These are phyloP conservation scores for Erysimum cheiri DNA, from an alignment of 441 rosid genomes.

Conservation along the genomic window DNA sequence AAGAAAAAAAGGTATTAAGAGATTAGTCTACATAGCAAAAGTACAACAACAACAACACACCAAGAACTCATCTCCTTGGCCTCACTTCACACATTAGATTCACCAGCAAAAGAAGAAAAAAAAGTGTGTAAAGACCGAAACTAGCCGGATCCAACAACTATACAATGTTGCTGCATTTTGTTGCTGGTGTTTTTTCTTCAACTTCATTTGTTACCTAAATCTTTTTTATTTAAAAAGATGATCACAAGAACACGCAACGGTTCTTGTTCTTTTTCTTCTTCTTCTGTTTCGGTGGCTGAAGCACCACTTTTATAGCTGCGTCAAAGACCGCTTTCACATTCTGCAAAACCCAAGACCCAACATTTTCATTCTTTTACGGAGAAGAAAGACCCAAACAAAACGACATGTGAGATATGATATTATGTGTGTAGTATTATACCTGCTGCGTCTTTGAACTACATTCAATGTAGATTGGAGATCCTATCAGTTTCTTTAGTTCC, in stretches of 20 bases:
- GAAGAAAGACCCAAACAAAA: slow-evolving; percentile 2
- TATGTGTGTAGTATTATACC: slow-evolving; percentile 46
- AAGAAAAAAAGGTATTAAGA: slow-evolving; percentile 1
- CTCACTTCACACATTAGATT: slow-evolving; percentile 41
- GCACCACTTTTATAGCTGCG: slow-evolving; percentile 86
- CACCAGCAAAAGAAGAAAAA: slow-evolving; percentile 22
- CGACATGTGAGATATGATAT: neutral
- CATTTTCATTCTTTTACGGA: neutral
- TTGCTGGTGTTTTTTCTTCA: slow-evolving; percentile 21
- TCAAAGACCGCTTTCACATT: slow-evolving; percentile 89
- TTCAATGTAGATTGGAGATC: slow-evolving; percentile 78
- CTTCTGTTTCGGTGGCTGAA: slow-evolving; percentile 86
- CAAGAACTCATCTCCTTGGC: slow-evolving; percentile 37
- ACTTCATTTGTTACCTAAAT: slow-evolving; percentile 33
- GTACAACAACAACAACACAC: slow-evolving; percentile 38
- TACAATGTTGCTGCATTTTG: slow-evolving; percentile 37
- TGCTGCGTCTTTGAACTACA: slow-evolving; percentile 96
- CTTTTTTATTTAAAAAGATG: slow-evolving; percentile 32
- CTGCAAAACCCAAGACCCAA: slow-evolving; percentile 46
- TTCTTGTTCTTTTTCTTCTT: slow-evolving; percentile 81
- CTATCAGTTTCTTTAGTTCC: slow-evolving; percentile 88
- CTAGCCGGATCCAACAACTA: slow-evolving; percentile 32
- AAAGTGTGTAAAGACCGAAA: slow-evolving; percentile 26
- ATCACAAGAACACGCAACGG: slow-evolving; percentile 78
- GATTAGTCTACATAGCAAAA: slow-evolving; percentile 44